These are phyloP conservation scores for Eimeria tenella DNA, from an alignment of 169 alveolate species.

Conservation along the genomic window DNA sequence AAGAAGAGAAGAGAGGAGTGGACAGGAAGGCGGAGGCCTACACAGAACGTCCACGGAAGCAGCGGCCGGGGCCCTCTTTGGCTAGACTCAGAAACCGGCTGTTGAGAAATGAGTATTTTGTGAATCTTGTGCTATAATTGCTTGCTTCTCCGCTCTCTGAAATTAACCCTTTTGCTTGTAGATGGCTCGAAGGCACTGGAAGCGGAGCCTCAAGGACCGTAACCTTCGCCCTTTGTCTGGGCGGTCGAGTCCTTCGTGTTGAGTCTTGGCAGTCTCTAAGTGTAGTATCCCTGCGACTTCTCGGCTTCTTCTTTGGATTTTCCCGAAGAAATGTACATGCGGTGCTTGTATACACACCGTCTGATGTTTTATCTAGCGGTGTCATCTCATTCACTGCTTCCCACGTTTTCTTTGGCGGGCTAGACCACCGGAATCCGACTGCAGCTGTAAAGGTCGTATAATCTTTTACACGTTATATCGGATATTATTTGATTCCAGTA, in stretches of 20 bases:
- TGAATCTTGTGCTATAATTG: neutral
- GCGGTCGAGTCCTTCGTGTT: conserved; percentile 47
- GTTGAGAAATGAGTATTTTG: neutral
- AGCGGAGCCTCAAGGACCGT: conserved; percentile 27
- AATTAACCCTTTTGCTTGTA: neutral
- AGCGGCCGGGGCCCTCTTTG: conserved; percentile 66
- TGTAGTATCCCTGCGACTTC: conserved; percentile 1
- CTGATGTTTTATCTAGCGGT: neutral
- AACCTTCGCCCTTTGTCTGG: conserved; percentile 31
- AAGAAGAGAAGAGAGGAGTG: neutral
- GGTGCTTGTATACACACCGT: neutral
- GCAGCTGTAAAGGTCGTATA: neutral
- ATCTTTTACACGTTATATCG: no score
- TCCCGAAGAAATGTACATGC: no score
- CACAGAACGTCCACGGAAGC: conserved; percentile 16
- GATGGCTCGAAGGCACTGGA: conserved; percentile 7
- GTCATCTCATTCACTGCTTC: neutral
- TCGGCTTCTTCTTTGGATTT: neutral
- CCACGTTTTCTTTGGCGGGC: neutral
- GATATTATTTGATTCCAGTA: no score
- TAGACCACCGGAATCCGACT: conserved; percentile 46
- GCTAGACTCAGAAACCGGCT: conserved; percentile 37
- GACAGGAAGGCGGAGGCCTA: neutral
- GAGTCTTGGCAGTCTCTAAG: conserved; percentile 25
- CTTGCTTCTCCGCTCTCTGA: neutral